A percentile compares a stretch with the other conserved stretches of the same genome.
Conservation (phyloP, 495 filamentous ascomycete species). For the Penicillium atrosanguineum region DNA sequence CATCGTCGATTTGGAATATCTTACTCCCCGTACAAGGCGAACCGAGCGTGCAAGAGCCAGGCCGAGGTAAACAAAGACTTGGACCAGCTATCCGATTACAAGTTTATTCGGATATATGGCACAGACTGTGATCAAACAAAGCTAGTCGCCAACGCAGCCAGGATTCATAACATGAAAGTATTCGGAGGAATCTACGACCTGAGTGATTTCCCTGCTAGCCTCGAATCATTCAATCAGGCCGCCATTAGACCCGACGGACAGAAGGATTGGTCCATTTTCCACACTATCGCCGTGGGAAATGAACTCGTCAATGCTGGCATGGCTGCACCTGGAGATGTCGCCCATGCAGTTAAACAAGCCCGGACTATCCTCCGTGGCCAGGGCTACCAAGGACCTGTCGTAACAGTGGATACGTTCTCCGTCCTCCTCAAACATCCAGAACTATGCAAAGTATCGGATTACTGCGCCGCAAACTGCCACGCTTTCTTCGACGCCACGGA, state of each 20-base stretch:
- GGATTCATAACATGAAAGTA: slow-evolving; percentile 58
- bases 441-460: slow-evolving; percentile 72
- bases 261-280: slow-evolving; percentile 59
- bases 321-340: slow-evolving; percentile 50
- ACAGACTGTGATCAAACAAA: slow-evolving; percentile 71
- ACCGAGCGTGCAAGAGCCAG: slow-evolving; percentile 64
- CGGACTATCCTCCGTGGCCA: slow-evolving; percentile 53
- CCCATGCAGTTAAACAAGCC: slow-evolving; percentile 53
- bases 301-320: slow-evolving; percentile 68
- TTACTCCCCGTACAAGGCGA: slow-evolving; percentile 71
- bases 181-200: slow-evolving; percentile 74
- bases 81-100: slow-evolving; percentile 48
- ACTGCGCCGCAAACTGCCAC: slow-evolving; percentile 78
- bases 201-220: slow-evolving; percentile 49
- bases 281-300: slow-evolving; percentile 76
- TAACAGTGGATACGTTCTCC: slow-evolving; percentile 75
- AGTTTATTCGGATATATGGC: slow-evolving; percentile 74
- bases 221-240: slow-evolving; percentile 53
- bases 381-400: slow-evolving; percentile 72
- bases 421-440: slow-evolving; percentile 62
- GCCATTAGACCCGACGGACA: slow-evolving; percentile 32
- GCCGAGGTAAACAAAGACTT: slow-evolving; percentile 64
- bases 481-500: slow-evolving; percentile 74
- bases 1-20: slow-evolving; percentile 53
- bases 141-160: slow-evolving; percentile 57